Conservation (phyloP, 768 basidiomycete genomes). For the Pleurotus tuber-regium region DNA sequence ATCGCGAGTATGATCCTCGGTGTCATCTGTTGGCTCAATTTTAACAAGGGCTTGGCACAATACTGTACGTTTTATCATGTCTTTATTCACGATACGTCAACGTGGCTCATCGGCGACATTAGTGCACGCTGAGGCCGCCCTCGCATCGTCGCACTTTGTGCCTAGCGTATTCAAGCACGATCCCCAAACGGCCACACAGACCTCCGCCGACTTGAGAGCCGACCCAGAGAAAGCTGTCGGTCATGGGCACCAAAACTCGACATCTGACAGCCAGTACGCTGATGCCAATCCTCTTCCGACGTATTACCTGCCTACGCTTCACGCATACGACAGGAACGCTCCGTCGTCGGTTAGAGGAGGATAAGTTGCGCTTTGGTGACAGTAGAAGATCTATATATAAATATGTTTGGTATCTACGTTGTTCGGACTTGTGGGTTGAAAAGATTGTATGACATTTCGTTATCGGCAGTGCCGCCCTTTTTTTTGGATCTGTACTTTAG, state of each 20-base stretch:
- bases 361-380: no score
- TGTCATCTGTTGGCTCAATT: constrained; percentile 48
- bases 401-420: no score
- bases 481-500: no score
- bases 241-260: background rate
- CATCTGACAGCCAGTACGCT: constrained; percentile 5
- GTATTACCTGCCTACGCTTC: constrained; percentile 12
- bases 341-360: background rate
- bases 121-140: constrained; percentile 38
- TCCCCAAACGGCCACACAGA: constrained; percentile 3
- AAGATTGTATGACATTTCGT: no score
- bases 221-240: constrained; percentile 19
- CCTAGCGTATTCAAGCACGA: constrained; percentile 37
- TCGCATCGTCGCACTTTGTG: constrained; percentile 36
- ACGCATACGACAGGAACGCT: background rate
- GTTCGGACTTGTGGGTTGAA: no score
- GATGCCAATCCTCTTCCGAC: constrained; percentile 8
- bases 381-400: no score
- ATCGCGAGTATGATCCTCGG: constrained; percentile 43
- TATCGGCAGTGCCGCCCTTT: no score
- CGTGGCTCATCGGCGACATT: constrained; percentile 6
- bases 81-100: constrained; percentile 15
- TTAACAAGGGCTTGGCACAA: constrained; percentile 51
- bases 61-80: constrained; percentile 41
- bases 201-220: constrained; percentile 20